A percentile compares a stretch with the other conserved stretches of the same genome.
phyloP scores from a whole-genome alignment of 345 rosid species.

The Salix koriyanagi region DNA sequence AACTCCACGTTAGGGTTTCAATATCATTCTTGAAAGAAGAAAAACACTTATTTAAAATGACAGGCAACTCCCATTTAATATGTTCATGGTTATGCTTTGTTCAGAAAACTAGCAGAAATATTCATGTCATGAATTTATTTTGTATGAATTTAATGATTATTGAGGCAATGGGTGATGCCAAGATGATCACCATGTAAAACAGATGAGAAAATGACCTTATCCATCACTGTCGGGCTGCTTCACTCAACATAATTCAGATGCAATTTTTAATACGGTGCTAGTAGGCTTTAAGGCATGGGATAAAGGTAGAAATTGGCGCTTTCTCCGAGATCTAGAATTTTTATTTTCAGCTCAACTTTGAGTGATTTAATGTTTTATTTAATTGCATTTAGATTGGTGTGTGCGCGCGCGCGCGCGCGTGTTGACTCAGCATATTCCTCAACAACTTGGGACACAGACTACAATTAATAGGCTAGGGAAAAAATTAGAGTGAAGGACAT shows the following conservation, averaged over 20 bases:
- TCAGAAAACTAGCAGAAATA: neutral
- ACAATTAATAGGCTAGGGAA: neutral
- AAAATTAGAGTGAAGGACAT: neutral
- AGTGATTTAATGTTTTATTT: neutral
- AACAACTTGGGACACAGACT: neutral
- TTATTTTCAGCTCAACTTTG: neutral
- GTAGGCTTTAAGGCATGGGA: neutral
- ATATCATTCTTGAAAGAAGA: neutral
- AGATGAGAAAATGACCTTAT: neutral
- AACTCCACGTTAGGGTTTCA: neutral
- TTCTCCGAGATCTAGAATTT: neutral
- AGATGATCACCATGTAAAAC: neutral
- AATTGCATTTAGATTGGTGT: neutral
- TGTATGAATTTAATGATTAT: neutral
- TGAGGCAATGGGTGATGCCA: neutral
- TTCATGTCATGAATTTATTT: neutral
- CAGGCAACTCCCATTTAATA: neutral
- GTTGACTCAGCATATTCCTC: neutral
- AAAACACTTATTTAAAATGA: neutral
- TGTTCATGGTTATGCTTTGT: neutral
- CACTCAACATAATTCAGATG: neutral
- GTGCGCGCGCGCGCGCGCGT: fast-evolving
- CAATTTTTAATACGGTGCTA: neutral
- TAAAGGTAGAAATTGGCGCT: neutral
- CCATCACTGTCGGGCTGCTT: neutral